Evolutionary conservation across 176 grass and related monocot species (phyloP), one percentile per base, ranked within the genome.

Genomic region (Oryza meyeriana): DNA sequence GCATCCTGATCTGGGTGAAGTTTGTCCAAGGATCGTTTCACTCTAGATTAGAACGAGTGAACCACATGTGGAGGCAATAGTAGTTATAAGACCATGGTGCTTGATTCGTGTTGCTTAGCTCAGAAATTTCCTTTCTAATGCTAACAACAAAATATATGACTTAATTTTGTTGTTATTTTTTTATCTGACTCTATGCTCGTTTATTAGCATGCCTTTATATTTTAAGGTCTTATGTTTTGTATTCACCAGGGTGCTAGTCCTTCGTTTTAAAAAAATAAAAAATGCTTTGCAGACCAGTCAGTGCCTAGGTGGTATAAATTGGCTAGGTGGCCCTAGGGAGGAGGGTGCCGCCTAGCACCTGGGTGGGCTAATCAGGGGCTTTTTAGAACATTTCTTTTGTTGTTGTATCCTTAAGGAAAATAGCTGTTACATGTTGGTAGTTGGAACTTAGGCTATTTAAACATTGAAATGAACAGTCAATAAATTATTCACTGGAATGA

Each of bases 371-470:
- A 22, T 22, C 52, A 22, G 52, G 52, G 1, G 22, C 22, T 12
- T 58, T 58, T 58, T n/a, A 24, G 52, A 58, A 24, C 22, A 24
- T 58, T 58, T 40, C 68, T 72, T 73, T 10, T 39, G 3, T 31
- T 68, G 13, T 64, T 32, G 12, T 87, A 55, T 39, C 13, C 12
- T 83, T 55, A 12, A 57, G 68, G 35, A 52, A 64, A 77, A 55
- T 7, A 30, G 2, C 13, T 25, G 7, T 25, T 34, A 17, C 6
- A 52, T 27, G 52, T 9, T 22, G 20, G 26, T 36, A 76, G 5
- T 30, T 69, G 25, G 11, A 72, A 71, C 35, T 72, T 74, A 38
- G 35, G 22, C n/a, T 59, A 25, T 9, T n/a, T 59, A 59, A 9
- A 61, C 48, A 69, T 75, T 84, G 10, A 79, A 6, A 79, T 72